Percentiles rank a stretch among this genome's conserved stretches.
These are phyloP conservation scores for Arabidopsis arenosa DNA, from an alignment of 345 rosid genomes.

Conservation along the genomic window DNA sequence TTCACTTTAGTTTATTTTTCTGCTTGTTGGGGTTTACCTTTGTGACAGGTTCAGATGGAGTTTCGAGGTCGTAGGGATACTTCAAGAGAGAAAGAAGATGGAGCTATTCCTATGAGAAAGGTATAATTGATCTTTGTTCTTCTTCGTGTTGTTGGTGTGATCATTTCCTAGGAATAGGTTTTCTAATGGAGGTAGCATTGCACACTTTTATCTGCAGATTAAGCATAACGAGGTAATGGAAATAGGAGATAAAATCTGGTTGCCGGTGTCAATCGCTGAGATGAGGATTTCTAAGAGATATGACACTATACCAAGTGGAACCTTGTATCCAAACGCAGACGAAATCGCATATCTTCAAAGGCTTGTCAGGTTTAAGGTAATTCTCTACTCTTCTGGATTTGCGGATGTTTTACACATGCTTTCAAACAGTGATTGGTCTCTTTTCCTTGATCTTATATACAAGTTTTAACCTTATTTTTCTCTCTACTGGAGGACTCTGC, in stretches of 20 bases:
- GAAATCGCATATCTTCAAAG: slow-evolving; percentile 88
- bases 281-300: slow-evolving; percentile 74
- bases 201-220: slow-evolving; percentile 62
- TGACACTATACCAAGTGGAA: slow-evolving; percentile 89
- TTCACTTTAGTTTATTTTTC: neutral
- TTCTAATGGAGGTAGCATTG: slow-evolving; percentile 41
- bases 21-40: neutral
- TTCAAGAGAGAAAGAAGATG: slow-evolving; percentile 40
- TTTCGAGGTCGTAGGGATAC: slow-evolving; percentile 38
- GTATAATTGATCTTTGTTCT: slow-evolving; percentile 36
- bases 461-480: slow-evolving; percentile 2
- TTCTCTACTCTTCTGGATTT: slow-evolving; percentile 6
- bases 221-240: slow-evolving; percentile 72
- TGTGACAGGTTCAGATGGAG: slow-evolving; percentile 65
- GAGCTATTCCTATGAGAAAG: slow-evolving; percentile 57
- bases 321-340: slow-evolving; percentile 87
- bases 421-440: neutral
- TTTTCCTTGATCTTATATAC: slow-evolving; percentile 19
- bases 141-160: slow-evolving; percentile 14
- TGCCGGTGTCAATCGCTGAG: slow-evolving; percentile 82
- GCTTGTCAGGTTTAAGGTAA: slow-evolving; percentile 87
- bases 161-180: slow-evolving; percentile 36
- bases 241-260: slow-evolving; percentile 62
- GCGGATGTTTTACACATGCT: neutral
- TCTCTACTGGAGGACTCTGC: slow-evolving; percentile 69